These are phyloP conservation scores for Phlyctochytrium arcticum DNA, from an alignment of 192 early-diverging fungal species.

Conservation along the genomic window DNA sequence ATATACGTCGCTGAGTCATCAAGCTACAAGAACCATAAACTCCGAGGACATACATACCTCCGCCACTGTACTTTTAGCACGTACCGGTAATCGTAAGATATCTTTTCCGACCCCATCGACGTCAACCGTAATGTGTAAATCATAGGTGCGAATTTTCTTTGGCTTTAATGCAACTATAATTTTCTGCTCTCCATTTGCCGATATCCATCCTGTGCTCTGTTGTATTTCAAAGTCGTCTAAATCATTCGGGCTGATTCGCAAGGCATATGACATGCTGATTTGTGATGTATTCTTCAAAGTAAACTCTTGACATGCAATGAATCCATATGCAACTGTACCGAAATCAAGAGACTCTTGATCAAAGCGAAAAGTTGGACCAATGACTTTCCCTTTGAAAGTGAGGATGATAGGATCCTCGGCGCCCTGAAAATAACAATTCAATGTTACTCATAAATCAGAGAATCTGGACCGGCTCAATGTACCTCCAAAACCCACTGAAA, in stretches of 20 bases:
- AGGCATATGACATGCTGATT: slow-evolving; percentile 46
- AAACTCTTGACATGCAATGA: slow-evolving; percentile 25
- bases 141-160: slow-evolving; percentile 31
- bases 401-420: slow-evolving; percentile 35
- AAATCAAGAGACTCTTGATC: slow-evolving; percentile 38
- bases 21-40: neutral
- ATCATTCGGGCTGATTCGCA: slow-evolving; percentile 29
- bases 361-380: slow-evolving; percentile 58
- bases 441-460: neutral
- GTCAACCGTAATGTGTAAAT: slow-evolving; percentile 36
- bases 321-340: slow-evolving; percentile 45
- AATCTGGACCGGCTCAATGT: no score
- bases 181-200: slow-evolving; percentile 4
- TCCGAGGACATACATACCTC: slow-evolving; percentile 31
- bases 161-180: slow-evolving; percentile 45
- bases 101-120: slow-evolving; percentile 42
- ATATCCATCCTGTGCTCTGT: slow-evolving; percentile 35
- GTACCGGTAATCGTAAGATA: slow-evolving; percentile 32
- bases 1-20: neutral
- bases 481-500: slow-evolving; percentile 54
- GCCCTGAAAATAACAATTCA: slow-evolving; percentile 35
- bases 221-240: slow-evolving; percentile 7
- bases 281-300: slow-evolving; percentile 47
- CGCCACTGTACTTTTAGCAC: slow-evolving; percentile 50
- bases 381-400: slow-evolving; percentile 41